Evolutionary conservation across 2,329 filamentous ascomycete species (phyloP).

Genomic region (Penicillium crustosum): DNA sequence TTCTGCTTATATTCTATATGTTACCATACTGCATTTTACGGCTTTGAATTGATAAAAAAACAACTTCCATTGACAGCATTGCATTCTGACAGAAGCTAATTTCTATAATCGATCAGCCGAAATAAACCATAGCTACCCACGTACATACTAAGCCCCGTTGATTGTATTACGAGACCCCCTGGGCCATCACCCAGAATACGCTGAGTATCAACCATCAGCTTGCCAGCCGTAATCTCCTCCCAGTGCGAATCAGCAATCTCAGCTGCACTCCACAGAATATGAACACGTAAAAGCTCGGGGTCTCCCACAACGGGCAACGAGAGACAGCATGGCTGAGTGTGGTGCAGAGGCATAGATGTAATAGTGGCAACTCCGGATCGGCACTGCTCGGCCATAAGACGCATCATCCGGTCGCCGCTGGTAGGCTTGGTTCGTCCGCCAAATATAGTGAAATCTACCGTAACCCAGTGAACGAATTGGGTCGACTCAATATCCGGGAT

Average conservation of each 20-base stretch:
- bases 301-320: background rate
- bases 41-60: background rate
- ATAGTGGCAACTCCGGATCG: background rate
- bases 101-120: background rate
- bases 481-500: background rate
- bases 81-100: background rate
- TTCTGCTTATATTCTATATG: background rate
- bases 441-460: background rate
- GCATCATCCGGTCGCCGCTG: background rate
- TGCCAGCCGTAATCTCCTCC: background rate
- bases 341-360: background rate
- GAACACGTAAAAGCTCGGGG: background rate
- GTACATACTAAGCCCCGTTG: background rate
- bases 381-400: slow-evolving; percentile 5
- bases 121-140: background rate
- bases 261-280: background rate
- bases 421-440: background rate
- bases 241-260: slow-evolving; percentile 1
- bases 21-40: background rate
- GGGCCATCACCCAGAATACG: background rate
- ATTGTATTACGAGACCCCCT: background rate
- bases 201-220: background rate
- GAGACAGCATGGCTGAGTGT: background rate
- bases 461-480: background rate
- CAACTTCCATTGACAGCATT: background rate